Conservation (phyloP, 441 rosid species). For the Pelargonium cotyledonis region DNA sequence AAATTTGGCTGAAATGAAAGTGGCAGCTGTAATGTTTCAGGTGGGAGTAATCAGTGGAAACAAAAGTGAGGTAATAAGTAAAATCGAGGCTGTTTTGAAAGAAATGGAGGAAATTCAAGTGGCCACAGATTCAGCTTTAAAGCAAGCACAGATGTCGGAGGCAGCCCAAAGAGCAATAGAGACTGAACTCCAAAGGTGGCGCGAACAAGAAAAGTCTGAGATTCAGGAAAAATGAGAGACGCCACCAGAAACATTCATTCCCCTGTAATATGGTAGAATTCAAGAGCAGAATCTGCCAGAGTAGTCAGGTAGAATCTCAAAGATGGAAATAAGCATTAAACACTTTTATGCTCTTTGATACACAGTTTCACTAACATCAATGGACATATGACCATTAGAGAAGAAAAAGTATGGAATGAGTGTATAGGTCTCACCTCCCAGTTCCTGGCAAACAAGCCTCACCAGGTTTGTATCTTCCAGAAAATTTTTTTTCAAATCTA, state of each 20-base stretch:
- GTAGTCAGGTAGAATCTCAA: conserved; percentile 1
- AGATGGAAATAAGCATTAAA: background rate
- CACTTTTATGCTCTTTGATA: background rate
- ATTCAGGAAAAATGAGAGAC: conserved; percentile 22
- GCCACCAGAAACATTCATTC: conserved; percentile 38
- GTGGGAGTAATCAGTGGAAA: conserved; percentile 92
- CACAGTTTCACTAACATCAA: background rate
- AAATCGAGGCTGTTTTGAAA: conserved; percentile 50
- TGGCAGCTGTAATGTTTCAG: conserved; percentile 89
- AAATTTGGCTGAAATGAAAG: conserved; percentile 78
- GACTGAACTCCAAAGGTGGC: conserved; percentile 91
- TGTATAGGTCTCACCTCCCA: background rate
- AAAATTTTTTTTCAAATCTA: background rate
- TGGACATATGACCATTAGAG: background rate
- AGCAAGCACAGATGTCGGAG: conserved; percentile 91
- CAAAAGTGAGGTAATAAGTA: conserved; percentile 73
- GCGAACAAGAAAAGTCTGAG: conserved; percentile 80
- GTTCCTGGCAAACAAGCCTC: background rate
- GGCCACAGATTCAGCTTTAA: conserved; percentile 59
- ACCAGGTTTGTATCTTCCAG: background rate
- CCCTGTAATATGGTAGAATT: conserved; percentile 42
- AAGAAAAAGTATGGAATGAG: background rate
- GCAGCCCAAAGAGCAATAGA: conserved; percentile 90
- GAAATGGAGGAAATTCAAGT: conserved; percentile 72
- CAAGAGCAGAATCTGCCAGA: conserved; percentile 45